Percentiles rank a stretch among this genome's conserved stretches.
These are phyloP conservation scores for Gardenia jasminoides DNA, from an alignment of 257 asterid species.

Conservation along the genomic window DNA sequence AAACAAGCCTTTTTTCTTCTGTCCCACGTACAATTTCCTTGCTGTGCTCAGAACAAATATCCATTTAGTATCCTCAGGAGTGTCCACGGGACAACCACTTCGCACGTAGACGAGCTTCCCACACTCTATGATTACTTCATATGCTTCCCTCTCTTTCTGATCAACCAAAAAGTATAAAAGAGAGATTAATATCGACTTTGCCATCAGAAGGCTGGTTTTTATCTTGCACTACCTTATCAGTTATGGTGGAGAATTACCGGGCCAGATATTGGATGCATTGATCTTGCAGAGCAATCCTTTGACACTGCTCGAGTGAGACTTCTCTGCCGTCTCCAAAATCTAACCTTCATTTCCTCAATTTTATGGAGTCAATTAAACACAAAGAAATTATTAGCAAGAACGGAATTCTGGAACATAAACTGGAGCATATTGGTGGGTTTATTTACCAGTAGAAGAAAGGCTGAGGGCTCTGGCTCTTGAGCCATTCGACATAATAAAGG, in stretches of 20 bases:
- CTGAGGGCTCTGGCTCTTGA: constrained; percentile 61
- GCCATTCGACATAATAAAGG: constrained; percentile 72
- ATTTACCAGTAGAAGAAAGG: constrained; percentile 92
- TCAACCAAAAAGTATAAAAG: constrained; percentile 3
- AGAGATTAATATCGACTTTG: not conserved
- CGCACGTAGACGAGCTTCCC: constrained; percentile 60
- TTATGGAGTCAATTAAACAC: not conserved
- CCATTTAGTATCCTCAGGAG: constrained; percentile 74
- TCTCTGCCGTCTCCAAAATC: constrained; percentile 87
- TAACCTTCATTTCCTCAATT: constrained; percentile 40
- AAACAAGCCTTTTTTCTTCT: constrained; percentile 67
- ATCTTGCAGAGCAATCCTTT: constrained; percentile 52
- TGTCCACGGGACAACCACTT: constrained; percentile 52
- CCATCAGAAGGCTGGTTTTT: not conserved
- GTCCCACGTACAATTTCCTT: constrained; percentile 60
- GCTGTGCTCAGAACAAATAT: constrained; percentile 78
- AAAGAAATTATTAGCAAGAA: not conserved
- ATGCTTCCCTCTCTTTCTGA: constrained; percentile 75
- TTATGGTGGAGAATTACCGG: constrained; percentile 49
- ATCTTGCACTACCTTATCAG: not conserved
- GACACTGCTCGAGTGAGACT: constrained; percentile 64
- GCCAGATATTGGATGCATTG: constrained; percentile 79
- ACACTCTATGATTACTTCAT: constrained; percentile 48
- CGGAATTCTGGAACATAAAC: not conserved
- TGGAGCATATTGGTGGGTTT: not conserved